Conservation (phyloP, 163 green algal species). For the Scenedesmus sp. region DNA sequence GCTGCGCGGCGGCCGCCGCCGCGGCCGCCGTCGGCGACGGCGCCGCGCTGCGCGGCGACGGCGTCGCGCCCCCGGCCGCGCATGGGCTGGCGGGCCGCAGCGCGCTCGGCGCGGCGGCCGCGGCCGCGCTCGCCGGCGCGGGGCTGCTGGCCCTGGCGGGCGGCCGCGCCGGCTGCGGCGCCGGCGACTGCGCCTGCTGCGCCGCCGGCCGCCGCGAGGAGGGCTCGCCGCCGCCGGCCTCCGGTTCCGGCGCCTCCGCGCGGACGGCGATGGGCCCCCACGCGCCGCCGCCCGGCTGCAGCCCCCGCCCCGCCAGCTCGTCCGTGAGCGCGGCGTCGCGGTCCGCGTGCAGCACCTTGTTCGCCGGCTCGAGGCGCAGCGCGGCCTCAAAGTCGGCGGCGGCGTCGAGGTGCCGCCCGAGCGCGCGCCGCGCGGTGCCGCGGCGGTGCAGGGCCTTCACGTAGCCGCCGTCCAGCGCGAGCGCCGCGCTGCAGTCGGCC, state of each 20-base stretch:
- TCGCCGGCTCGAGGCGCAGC: conserved; percentile 71
- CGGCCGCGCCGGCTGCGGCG: not conserved
- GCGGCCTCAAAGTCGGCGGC: conserved; percentile 78
- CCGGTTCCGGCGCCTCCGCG: not conserved
- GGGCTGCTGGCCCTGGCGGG: conserved; percentile 2
- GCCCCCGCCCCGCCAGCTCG: conserved; percentile 19
- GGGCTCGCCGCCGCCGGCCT: not conserved
- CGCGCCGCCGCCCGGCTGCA: not conserved
- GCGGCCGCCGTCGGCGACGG: conserved; percentile 4
- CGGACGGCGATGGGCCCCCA: not conserved
- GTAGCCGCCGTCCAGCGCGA: conserved; percentile 73
- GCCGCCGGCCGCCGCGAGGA: not conserved
- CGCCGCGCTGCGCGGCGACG: not conserved
- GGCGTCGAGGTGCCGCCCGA: conserved; percentile 62
- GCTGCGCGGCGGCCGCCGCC: conserved; percentile 17
- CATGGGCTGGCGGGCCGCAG: not conserved
- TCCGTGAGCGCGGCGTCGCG: conserved; percentile 31
- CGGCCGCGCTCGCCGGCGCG: conserved; percentile 20
- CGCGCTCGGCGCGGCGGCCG: not conserved
- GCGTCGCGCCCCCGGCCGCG: not conserved
- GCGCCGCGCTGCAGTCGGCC: conserved; percentile 68
- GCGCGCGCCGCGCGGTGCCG: conserved; percentile 60
- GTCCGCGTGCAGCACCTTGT: conserved; percentile 62
- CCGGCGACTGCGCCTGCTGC: not conserved
- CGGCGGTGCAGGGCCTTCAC: conserved; percentile 84